Base-by-base conservation (phyloP, 2,329 filamentous ascomycete genomes). In the Curvularia hawaiiensis region DNA sequence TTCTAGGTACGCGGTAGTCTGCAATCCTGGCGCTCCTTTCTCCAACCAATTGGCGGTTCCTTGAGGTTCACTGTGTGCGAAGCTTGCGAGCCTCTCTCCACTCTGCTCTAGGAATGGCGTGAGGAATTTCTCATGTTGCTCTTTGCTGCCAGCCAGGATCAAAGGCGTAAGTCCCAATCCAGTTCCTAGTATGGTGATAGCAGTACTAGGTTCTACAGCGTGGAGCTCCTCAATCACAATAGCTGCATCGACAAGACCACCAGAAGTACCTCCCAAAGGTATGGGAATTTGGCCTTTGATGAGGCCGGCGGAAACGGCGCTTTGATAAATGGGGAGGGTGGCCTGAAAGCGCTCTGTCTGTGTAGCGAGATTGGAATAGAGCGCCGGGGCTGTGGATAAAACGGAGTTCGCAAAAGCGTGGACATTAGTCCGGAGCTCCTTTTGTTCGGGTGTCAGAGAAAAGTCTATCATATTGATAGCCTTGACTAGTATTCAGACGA, bases 221-320 rank as follows among this genome's bases (percentile, higher is more conserved):
- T 82, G 85, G 56, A 83, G 76, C 59, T 85, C 83, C 61, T 85
- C 83, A 0, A 84, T 78, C 14, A 83, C 61, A 40, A 85, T 77
- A 0, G 81, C 78, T 0, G 80, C 77, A 50, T 85, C 82, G 7
- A 83, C 55, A 0, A 85, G 71, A 9, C 73, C 76, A 0, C 75
- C 77, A 5, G 76, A 78, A 8, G 64, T 75, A 16, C 84, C 84
- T 30, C 83, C 83, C 6, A 83, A 71, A 2, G 72, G 50, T 3
- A 73, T 66, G 1, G 82, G 75, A 8, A 85, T 71, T 53, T 83
- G 79, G 10, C 77, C 79, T 61, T 79, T 80, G 65, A 85, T 72
- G 3, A 84, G 61, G 0, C 82, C 82, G 2, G 73, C 76, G 6
- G 69, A 58, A 4, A 79, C 77, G 5, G 79, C 82, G 28, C 74